Evolutionary conservation across 2,329 filamentous ascomycete species (phyloP), one percentile per base, ranked within the genome.

Genomic region (Hypoxylon sp.): DNA sequence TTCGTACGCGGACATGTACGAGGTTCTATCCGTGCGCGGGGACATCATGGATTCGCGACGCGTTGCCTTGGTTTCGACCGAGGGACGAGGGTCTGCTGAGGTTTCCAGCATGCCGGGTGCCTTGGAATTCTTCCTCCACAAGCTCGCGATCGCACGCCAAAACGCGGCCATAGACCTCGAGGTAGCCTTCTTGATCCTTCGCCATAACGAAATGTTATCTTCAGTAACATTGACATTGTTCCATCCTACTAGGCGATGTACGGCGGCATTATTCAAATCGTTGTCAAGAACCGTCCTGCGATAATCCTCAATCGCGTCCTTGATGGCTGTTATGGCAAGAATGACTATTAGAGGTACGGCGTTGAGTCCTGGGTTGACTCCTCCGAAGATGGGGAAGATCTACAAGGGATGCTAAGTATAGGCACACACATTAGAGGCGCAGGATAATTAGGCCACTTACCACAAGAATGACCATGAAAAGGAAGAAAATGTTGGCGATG

Each of bases 331-430:
- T 59, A 98, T 88, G 67, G 88, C 82, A 59, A 99, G 86, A 80
- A 99, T 98, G 76, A 97, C 91, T 73, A 99, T 98, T 71, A 99
- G 84, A 58, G 96, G 96, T 21, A 96, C 93, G 4, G 95, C 90
- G 77, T 94, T 95, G 46, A 99, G 85, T 44, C 92, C 96, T 17
- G 96, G 95, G 77, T 98, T 97, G 32, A 89, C 88, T 69, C 92
- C 94, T 75, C 96, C 96, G 78, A 99, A 99, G 72, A 99, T 97
- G 69, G 93, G 90, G 82, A 98, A 98, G 78, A 97, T 93, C 96
- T 98, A 82, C 24, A 70, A 70, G 31, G 50, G 21, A 69, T 19
- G 39, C 79, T 73, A 79, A 72, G 57, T 71, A 59, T 62, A 19
- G 62, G 52, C 17, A 29, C 44, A 29, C 44, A 24, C 29, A 35